Conservation (phyloP, 108 stramenopile genomes). For the Skeletonema menzelii region DNA sequence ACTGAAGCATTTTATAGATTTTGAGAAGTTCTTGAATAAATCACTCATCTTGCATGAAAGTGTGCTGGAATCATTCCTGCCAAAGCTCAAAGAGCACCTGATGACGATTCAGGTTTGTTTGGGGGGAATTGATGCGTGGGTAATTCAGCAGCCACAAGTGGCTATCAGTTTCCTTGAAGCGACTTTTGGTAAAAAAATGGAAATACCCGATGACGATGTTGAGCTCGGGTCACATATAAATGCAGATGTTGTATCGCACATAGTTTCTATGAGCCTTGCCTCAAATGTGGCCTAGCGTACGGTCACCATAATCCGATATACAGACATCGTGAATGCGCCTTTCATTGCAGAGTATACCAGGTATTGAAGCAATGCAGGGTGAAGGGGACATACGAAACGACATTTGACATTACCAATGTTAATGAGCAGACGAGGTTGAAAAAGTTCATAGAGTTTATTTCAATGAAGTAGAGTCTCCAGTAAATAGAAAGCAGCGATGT, state of each 20-base stretch:
- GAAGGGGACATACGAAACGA: conserved; percentile 6
- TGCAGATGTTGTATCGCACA: conserved; percentile 2
- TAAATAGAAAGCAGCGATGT: no score
- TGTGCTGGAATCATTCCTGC: conserved; percentile 12
- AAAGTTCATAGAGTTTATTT: conserved; percentile 9
- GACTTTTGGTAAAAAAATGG: conserved; percentile 12
- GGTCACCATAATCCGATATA: background rate
- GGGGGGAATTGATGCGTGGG: background rate
- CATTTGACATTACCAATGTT: conserved; percentile 11
- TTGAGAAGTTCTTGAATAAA: conserved; percentile 6
- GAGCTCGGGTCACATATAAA: background rate
- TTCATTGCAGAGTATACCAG: conserved; percentile 4
- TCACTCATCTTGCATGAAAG: conserved; percentile 28
- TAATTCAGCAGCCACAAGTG: conserved; percentile 1
- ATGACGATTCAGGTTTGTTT: conserved; percentile 12
- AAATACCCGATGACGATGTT: background rate
- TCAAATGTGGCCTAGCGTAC: background rate
- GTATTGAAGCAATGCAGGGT: background rate
- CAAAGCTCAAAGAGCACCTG: conserved; percentile 18
- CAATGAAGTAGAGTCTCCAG: background rate
- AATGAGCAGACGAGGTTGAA: conserved; percentile 10
- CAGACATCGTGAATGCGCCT: no score
- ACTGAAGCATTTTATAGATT: conserved; percentile 1
- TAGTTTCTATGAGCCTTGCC: background rate
- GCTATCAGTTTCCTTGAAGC: conserved; percentile 12